Percentiles rank a stretch among this genome's conserved stretches.
phyloP scores from a whole-genome alignment of 768 basidiomycete genomes.

The Suillus subaureus region DNA sequence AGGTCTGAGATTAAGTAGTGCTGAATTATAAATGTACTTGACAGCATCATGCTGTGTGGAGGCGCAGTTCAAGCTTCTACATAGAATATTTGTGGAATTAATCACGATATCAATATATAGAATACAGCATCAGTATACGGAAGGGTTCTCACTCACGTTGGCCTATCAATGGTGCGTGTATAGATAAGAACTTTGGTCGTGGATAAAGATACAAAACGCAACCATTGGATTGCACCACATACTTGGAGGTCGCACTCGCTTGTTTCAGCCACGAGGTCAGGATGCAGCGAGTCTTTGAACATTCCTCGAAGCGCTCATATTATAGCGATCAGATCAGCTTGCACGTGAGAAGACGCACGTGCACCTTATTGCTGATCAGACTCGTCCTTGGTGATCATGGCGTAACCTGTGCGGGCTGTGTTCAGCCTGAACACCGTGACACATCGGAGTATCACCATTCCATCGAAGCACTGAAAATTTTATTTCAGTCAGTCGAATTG shows the following conservation, averaged over 20 bases:
- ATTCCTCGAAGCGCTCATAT: background rate
- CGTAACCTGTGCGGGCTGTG: background rate
- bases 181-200: too few relatives aligned
- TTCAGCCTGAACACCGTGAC: background rate
- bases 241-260: background rate
- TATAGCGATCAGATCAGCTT: background rate
- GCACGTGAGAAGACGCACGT: background rate
- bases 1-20: conserved; percentile 23
- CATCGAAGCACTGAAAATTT: background rate
- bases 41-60: background rate
- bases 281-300: background rate
- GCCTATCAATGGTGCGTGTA: too few relatives aligned
- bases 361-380: background rate
- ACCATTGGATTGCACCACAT: background rate
- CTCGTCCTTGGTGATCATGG: background rate
- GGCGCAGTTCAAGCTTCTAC: background rate
- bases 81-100: too few relatives aligned
- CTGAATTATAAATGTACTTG: background rate
- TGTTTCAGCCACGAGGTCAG: background rate
- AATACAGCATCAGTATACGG: too few relatives aligned
- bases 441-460: background rate
- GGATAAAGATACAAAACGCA: background rate
- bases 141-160: too few relatives aligned
- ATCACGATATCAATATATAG: background rate
- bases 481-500: background rate